These are phyloP conservation scores for Wakefieldia striispora DNA, from an alignment of 768 basidiomycete species.

Conservation along the genomic window DNA sequence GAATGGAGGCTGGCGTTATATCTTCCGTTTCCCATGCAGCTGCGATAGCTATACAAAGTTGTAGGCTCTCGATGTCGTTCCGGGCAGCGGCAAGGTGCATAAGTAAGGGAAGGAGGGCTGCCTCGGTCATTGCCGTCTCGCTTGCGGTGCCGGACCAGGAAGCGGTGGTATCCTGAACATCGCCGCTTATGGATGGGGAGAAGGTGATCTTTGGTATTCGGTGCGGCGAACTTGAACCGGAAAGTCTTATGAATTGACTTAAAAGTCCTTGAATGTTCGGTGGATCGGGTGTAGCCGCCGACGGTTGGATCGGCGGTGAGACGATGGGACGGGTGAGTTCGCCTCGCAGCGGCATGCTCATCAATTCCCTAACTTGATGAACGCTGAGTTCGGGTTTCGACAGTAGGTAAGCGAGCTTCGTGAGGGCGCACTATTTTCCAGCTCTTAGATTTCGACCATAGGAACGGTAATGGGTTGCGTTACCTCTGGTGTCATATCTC, in stretches of 20 bases:
- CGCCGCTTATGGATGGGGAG: constrained; percentile 35
- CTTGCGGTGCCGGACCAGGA: constrained; percentile 79
- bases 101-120: constrained; percentile 70
- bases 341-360: constrained; percentile 79
- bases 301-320: constrained; percentile 41
- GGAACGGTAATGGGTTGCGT: not conserved
- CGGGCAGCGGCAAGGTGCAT: constrained; percentile 76
- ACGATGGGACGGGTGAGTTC: constrained; percentile 68
- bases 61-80: constrained; percentile 62
- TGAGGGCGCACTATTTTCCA: constrained; percentile 69
- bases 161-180: constrained; percentile 45
- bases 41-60: constrained; percentile 51
- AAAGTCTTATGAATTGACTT: constrained; percentile 65
- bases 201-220: constrained; percentile 37
- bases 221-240: constrained; percentile 41
- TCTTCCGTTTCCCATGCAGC: constrained; percentile 25
- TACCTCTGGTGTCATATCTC: constrained; percentile 97
- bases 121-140: constrained; percentile 68
- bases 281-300: constrained; percentile 43
- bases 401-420: constrained; percentile 87
- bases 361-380: constrained; percentile 68
- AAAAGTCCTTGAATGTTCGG: constrained; percentile 65
- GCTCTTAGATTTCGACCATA: not conserved
- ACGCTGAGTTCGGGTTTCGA: constrained; percentile 77
- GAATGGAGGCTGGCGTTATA: constrained; percentile 32